A percentile compares a stretch with the other conserved stretches of the same genome.
phyloP scores from a whole-genome alignment of 2,329 filamentous ascomycete genomes.

The Ophiostoma australiae region DNA sequence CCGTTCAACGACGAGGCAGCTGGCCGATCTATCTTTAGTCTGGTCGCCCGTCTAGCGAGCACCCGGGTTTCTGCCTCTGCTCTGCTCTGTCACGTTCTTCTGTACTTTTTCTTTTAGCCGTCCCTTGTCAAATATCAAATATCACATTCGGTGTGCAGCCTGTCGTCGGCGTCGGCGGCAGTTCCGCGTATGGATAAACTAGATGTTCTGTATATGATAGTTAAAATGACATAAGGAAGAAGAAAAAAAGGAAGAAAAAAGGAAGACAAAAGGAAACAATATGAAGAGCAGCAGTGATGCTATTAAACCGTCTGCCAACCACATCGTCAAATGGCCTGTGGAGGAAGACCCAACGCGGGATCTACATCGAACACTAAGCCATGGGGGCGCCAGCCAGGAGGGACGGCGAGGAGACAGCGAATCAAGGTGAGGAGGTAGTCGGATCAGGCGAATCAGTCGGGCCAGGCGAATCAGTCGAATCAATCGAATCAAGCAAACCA shows the following conservation, averaged over 20 bases:
- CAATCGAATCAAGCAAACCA: too few species aligned
- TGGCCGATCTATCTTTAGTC: neutral
- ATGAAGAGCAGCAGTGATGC: neutral
- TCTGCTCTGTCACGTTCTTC: neutral
- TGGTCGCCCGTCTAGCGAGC: neutral
- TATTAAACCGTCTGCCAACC: neutral
- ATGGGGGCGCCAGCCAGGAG: neutral
- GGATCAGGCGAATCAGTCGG: too few species aligned
- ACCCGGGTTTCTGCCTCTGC: too few species aligned
- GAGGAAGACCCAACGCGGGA: neutral
- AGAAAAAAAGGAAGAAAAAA: too few species aligned
- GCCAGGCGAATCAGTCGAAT: neutral
- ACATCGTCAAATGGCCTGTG: neutral
- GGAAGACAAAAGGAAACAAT: neutral
- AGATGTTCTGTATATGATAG: neutral
- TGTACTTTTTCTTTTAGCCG: neutral
- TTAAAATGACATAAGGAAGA: too few species aligned
- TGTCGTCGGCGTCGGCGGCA: slow-evolving; percentile 6
- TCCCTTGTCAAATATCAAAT: neutral
- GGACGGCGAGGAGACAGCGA: neutral
- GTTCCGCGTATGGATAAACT: neutral
- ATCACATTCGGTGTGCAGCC: neutral
- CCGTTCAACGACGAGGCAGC: neutral
- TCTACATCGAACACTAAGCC: neutral
- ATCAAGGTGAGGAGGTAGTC: neutral